Evolutionary conservation across 768 basidiomycete species (phyloP), one percentile per base, ranked within the genome.

Genomic region (Rhizopogon rudus): DNA sequence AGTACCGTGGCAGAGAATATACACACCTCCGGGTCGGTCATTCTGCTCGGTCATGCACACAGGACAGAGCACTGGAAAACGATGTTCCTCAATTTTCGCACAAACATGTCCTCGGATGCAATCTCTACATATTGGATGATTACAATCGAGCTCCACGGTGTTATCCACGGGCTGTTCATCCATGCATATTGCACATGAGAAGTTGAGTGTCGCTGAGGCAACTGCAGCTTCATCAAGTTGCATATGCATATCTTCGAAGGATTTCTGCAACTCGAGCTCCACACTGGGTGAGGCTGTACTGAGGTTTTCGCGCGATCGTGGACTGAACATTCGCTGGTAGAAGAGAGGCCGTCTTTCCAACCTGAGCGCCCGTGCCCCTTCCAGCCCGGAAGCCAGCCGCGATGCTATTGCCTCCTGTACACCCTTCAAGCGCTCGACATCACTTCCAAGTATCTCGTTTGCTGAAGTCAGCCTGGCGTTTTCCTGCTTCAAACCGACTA

Each of bases 51-150:
- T 64, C 13, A 71, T 66, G 56, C 87, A 88, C 33, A 77, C 61
- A 1, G 86, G 87, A 65, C 86, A 88, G 9, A 78, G 62, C 25
- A 88, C 79, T 3, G 86, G 86, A 45, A 77, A 86, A 9, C 75
- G 75, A 51, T 75, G 75, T 40, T 82, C 81, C n/a, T 72, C 69
- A n/a, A 87, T 71, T 65, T 78, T 79, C 6, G 75, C 68, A 29
- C 60, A 60, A 12, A 79, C 67, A 50, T 80, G 77, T 4, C 56
- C 57, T 52, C 64, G 69, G 48, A 86, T 56, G 60, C 87, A 88
- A 2, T 68, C 63, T 49, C 80, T 71, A 65, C 87, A 88, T 62
- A 81, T 79, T 14, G 56, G 57, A 61, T 88, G 85, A 9, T 59
- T 58, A 57, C 86, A 88, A 1, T 29, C 65, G 6, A 68, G 73